Base-by-base conservation (phyloP, 805 yeast species). In the Wickerhamiella qilinensis region DNA sequence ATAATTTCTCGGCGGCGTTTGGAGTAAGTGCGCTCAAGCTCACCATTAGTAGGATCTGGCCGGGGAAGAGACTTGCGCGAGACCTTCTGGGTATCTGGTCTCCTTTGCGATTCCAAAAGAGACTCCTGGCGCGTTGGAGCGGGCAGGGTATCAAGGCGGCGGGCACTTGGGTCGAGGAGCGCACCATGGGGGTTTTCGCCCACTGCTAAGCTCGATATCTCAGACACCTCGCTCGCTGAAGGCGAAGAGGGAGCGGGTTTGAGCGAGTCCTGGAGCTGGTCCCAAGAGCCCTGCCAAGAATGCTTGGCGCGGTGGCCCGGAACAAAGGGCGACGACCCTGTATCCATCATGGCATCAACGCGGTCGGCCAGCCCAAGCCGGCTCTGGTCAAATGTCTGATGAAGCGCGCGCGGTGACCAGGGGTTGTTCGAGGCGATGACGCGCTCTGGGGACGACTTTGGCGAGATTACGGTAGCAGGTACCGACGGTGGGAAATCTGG, bases 81-180 rank as follows among this genome's bases (percentile, higher is more conserved):
- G 8, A 40, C 31, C 16, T 43, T 43, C 33, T 38, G 36, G 2
- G 59, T 53, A 3, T 46, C 42, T 6, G 53, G 50, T 21, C 46
- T 48, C 4, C 59, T 39, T 43, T 56, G 56, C 9, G 48, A 47
- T 15, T 56, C 61, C 35, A 48, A 48, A 30, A 56, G 43, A 16
- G 56, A 50, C 40, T 56, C 60, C 34, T 56, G 54, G 9, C 60
- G 52, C 2, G 51, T 43, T 7, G 53, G 37, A 0, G 43, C 36
- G 2, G 46, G 43, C 29, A 40, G 30, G 4, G n/a, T 8, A 8
- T 20, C 35, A 30, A 15, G 31, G 12, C 14, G 28, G 15, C 17
- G 7, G 8, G 15, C 15, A 6, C 9, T 22, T 7, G 25, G 25
- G 25, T 11, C 25, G 25, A 22, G 25, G 9, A 11, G 25, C 6